Conservation (phyloP, 2,329 filamentous ascomycete genomes). For the Sarocladium brachiariae region DNA sequence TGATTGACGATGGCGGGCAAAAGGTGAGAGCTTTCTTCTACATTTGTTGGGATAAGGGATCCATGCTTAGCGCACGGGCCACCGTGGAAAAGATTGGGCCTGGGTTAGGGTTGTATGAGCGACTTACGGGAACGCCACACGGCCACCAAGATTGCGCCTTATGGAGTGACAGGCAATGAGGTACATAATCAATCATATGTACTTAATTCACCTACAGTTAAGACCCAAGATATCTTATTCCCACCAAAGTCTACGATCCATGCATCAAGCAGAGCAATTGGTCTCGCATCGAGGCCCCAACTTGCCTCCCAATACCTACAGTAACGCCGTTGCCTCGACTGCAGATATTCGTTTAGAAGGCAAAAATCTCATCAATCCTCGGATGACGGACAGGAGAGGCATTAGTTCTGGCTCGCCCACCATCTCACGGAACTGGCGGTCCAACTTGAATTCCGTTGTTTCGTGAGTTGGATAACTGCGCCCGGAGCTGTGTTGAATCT, state of each 20-base stretch:
- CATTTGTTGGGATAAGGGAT: conserved; percentile 9
- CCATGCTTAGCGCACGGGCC: conserved; percentile 6
- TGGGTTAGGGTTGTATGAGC: background rate
- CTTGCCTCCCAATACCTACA: too few relatives aligned
- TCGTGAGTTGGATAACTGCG: background rate
- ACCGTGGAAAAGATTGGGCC: background rate
- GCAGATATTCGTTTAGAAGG: background rate
- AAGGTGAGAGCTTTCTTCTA: conserved; percentile 12
- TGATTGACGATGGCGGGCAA: conserved; percentile 12
- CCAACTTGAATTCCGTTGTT: conserved; percentile 1
- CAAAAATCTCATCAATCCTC: conserved; percentile 2
- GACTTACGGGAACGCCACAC: too few relatives aligned
- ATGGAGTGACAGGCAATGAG: too few relatives aligned
- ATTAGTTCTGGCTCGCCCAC: background rate
- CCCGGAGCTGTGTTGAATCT: background rate
- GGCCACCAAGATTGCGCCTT: too few relatives aligned
- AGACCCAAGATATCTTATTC: too few relatives aligned
- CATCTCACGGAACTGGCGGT: background rate
- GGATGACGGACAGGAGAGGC: background rate
- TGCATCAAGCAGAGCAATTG: too few relatives aligned
- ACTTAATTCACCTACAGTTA: too few relatives aligned
- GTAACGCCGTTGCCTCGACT: background rate
- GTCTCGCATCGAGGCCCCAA: too few relatives aligned
- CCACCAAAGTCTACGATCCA: too few relatives aligned
- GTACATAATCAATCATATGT: too few relatives aligned